Evolutionary conservation across 441 rosid genomes (phyloP).

Genomic region (Arabidopsis lyrata): DNA sequence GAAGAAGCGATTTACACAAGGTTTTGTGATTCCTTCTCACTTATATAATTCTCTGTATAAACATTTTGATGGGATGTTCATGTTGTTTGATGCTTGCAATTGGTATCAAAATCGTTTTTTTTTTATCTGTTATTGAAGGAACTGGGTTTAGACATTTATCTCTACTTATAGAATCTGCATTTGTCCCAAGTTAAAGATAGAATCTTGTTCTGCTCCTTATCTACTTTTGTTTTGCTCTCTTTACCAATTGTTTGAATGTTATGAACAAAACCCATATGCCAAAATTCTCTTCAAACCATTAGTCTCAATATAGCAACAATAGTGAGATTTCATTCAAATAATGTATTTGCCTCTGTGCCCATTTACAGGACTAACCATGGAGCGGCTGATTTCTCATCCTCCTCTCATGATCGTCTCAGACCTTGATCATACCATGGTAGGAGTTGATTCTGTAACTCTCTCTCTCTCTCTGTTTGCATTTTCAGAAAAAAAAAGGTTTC

Average conservation of each 20-base stretch:
- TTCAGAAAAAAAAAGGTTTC: not conserved
- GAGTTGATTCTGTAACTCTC: conserved; percentile 4
- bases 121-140: not conserved
- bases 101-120: not conserved
- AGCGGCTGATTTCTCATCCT: conserved; percentile 63
- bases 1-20: conserved; percentile 26
- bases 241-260: conserved; percentile 14
- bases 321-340: not conserved
- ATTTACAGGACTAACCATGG: conserved; percentile 52
- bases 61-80: not conserved
- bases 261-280: conserved; percentile 9
- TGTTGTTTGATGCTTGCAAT: conserved; percentile 16
- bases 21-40: conserved; percentile 20
- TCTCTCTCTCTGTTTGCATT: conserved; percentile 15
- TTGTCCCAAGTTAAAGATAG: not conserved
- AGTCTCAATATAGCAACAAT: not conserved
- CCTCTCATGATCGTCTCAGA: conserved; percentile 92
- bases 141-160: not conserved
- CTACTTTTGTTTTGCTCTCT: not conserved
- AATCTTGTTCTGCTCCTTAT: not conserved
- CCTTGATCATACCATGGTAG: conserved; percentile 94
- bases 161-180: not conserved
- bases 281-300: not conserved
- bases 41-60: not conserved
- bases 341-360: not conserved